Evolutionary conservation across 208 protist species (phyloP), one percentile per base, ranked within the genome.

Genomic region (Leishmania tarentolae): DNA sequence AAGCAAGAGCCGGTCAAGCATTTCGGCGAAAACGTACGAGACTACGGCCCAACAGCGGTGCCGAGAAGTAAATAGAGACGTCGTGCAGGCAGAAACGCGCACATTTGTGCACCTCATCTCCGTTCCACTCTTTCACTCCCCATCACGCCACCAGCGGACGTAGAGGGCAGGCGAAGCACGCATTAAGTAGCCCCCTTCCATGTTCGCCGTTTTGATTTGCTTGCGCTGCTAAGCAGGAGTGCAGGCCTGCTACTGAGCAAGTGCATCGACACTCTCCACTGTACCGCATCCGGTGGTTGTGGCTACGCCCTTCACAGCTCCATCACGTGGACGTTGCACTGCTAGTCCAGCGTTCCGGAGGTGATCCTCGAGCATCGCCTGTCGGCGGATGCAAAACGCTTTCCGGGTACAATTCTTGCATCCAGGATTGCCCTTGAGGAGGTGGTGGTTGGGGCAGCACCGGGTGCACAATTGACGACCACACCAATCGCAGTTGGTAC

Each of bases 401-500:
- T 82, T 86, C 15, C 83, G 81, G 9, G 88, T 93, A 82, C 94
- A 97, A 24, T 85, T 87, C 28, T 66, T 84, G 79, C 94, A 97
- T 24, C 88, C 91, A 3, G 94, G 94, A 47, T 93, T 92, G 46
- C 90, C 88, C 31, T 85, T 68, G 31, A 96, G 82, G 31, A 97
- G 85, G 76, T 96, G 83, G 24, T 87, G 88, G 11, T 85, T 75
- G 5, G 94, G 94, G 74, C 92, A 95, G 84, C 94, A 97, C 19
- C 90, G 88, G 2, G 65, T 87, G 84, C 94, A 97, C 28, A 95
- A 84, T 81, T 94, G 86, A 6, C 89, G 79, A 6, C 94, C 94
- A 65, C 94, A 97, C 90, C 89, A 94, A 78, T 94, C 87, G 80
- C 94, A 97, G 86, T 97, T 97, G 35, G 87, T 93, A 75, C 90